Percentiles rank a stretch among this genome's conserved stretches.
Evolutionary conservation across 805 yeast species (phyloP).

Genomic region (Candida germanica): DNA sequence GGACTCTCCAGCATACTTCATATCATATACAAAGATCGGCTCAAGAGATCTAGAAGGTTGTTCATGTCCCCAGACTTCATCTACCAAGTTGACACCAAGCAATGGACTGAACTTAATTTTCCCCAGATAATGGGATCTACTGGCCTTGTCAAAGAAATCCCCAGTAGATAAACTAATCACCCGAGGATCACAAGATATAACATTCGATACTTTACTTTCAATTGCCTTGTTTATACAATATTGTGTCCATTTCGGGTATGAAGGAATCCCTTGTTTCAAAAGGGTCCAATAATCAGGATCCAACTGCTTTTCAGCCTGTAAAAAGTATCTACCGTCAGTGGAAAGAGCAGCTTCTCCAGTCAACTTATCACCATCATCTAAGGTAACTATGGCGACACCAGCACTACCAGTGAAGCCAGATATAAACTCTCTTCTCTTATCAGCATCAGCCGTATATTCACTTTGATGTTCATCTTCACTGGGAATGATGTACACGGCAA

Average conservation of each 20-base stretch:
- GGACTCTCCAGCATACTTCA: slow-evolving; percentile 33
- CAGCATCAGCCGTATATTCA: slow-evolving; percentile 80
- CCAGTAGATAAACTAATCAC: slow-evolving; percentile 55
- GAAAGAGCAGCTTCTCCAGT: slow-evolving; percentile 74
- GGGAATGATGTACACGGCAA: slow-evolving; percentile 75
- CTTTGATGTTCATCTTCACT: slow-evolving; percentile 93
- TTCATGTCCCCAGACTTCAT: slow-evolving; percentile 36
- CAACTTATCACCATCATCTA: slow-evolving; percentile 38
- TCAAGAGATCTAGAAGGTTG: slow-evolving; percentile 32
- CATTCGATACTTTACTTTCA: slow-evolving; percentile 46
- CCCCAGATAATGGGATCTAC: slow-evolving; percentile 16
- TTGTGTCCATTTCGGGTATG: slow-evolving; percentile 73
- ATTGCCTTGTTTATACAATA: slow-evolving; percentile 60
- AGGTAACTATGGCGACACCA: slow-evolving; percentile 83
- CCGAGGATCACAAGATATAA: slow-evolving; percentile 82
- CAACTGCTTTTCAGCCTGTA: slow-evolving; percentile 84
- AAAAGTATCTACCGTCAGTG: slow-evolving; percentile 93
- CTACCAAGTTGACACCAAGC: slow-evolving; percentile 30
- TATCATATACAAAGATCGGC: slow-evolving; percentile 28
- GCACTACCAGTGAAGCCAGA: slow-evolving; percentile 93
- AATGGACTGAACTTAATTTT: slow-evolving; percentile 31
- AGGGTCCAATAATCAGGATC: slow-evolving; percentile 70
- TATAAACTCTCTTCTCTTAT: slow-evolving; percentile 78
- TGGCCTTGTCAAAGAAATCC: slow-evolving; percentile 30
- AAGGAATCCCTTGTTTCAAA: slow-evolving; percentile 74